Base-by-base conservation (phyloP, 2,329 filamentous ascomycete species). In the Penicillium palitans region DNA sequence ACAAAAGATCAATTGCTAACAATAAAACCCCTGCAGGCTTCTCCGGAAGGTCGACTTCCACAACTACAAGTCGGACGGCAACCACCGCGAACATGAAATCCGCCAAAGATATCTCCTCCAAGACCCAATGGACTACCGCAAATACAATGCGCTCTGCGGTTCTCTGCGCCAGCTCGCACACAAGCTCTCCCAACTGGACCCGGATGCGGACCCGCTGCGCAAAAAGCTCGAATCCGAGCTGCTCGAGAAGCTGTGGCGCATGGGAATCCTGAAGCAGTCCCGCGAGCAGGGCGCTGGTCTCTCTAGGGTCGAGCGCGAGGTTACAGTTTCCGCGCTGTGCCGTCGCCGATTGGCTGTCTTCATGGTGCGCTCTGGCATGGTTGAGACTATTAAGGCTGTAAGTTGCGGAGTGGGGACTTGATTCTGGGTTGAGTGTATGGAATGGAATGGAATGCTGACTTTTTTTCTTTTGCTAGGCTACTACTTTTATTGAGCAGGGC, bases 21-120 rank as follows among this genome's bases (percentile, higher is more conserved):
- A 31, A 29, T 39, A 39, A 21, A 17, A 37, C 33, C 49, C 31
- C 44, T 24, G 15, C 59, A 81, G 79, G 67, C 89, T 98, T 73
- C 86, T 98, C 65, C 83, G 84, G 70, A 93, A 93, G 74, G 92
- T 95, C 77, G 93, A 99, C 80, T 96, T 99, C 79, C 88, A 93
- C 74, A 95, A 89, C 72, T 96, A 93, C 83, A 95, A 95, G 78
- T 87, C 87, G 71, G 93, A 98, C 79, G 85, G 89, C 71, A 83
- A 86, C 68, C 95, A 99, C 80, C 89, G 93, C 74, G 90, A 93
- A 78, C 86, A 91, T 55, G 79, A 82, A 46, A 86, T 98, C 60
- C 84, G 90, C 61, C 86, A 91, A 57, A 88, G 93, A 62, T 99
- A 99, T 78, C 90, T 90, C 78, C 92, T 98, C 71, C 90, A 93